Conservation (phyloP, 306 rosid genomes). For the Gynostemma pentaphyllum region DNA sequence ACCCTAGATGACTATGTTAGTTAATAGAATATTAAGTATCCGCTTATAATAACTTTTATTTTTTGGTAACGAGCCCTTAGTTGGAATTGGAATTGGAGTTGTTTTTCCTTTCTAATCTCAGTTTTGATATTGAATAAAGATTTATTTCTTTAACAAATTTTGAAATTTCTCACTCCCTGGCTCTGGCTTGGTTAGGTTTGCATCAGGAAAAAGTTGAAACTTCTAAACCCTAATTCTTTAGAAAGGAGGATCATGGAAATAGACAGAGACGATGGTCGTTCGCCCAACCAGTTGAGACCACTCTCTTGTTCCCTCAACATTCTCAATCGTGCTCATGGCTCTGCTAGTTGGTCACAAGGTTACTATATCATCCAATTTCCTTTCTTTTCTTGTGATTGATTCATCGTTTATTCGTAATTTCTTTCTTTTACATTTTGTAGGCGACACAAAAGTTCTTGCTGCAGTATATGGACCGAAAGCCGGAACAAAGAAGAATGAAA, state of each 20-base stretch:
- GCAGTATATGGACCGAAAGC: constrained; percentile 84
- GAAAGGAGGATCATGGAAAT: constrained; percentile 30
- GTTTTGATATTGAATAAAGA: too few species aligned
- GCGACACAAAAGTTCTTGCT: constrained; percentile 78
- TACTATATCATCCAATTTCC: background rate
- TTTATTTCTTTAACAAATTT: too few species aligned
- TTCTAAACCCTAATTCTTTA: background rate
- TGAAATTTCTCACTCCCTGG: too few species aligned
- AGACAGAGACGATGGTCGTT: constrained; percentile 61
- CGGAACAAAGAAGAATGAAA: constrained; percentile 79
- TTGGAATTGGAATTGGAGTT: too few species aligned
- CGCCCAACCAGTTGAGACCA: constrained; percentile 69
- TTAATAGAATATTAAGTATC: too few species aligned
- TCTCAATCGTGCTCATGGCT: constrained; percentile 85
- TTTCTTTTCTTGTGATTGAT: background rate
- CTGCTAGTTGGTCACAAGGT: constrained; percentile 89
- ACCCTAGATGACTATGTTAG: too few species aligned
- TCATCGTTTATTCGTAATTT: background rate
- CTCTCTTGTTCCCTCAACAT: constrained; percentile 58
- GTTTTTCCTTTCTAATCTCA: too few species aligned
- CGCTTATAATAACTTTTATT: too few species aligned
- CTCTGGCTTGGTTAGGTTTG: too few species aligned
- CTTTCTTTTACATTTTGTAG: constrained; percentile 15
- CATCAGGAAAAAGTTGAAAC: too few species aligned
- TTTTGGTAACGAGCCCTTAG: too few species aligned